A percentile compares a stretch with the other conserved stretches of the same genome.
phyloP scores from a whole-genome alignment of 306 rosid genomes.

The Cyamopsis tetragonoloba region DNA sequence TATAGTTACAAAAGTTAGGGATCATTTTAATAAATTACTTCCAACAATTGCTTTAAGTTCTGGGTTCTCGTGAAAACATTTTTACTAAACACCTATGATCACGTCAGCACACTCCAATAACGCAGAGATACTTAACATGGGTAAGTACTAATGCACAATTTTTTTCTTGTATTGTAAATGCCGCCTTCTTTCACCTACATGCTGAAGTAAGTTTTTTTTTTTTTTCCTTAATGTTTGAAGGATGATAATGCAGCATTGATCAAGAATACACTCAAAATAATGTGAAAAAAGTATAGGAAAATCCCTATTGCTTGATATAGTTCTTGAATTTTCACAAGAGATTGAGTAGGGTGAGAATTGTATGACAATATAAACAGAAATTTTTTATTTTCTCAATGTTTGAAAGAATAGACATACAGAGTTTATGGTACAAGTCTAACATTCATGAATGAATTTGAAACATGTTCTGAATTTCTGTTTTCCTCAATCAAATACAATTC shows the following conservation, averaged over 20 bases:
- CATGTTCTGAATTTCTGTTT: background rate
- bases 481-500: slow-evolving; percentile 12
- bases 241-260: background rate
- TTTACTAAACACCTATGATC: too few species aligned
- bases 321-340: background rate
- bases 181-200: background rate
- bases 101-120: too few species aligned
- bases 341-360: background rate
- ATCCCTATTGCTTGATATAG: background rate
- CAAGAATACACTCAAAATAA: background rate
- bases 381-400: background rate
- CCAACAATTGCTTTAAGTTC: too few species aligned
- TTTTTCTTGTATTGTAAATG: too few species aligned
- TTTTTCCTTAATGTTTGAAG: background rate
- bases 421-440: background rate
- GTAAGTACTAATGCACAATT: too few species aligned
- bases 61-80: too few species aligned
- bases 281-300: background rate
- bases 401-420: too few species aligned
- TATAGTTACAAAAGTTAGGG: too few species aligned
- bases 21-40: too few species aligned
- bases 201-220: background rate
- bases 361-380: background rate
- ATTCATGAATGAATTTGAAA: background rate
- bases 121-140: too few species aligned